phyloP scores from a whole-genome alignment of 192 early-diverging fungal species.

The Piromyces finnis region DNA sequence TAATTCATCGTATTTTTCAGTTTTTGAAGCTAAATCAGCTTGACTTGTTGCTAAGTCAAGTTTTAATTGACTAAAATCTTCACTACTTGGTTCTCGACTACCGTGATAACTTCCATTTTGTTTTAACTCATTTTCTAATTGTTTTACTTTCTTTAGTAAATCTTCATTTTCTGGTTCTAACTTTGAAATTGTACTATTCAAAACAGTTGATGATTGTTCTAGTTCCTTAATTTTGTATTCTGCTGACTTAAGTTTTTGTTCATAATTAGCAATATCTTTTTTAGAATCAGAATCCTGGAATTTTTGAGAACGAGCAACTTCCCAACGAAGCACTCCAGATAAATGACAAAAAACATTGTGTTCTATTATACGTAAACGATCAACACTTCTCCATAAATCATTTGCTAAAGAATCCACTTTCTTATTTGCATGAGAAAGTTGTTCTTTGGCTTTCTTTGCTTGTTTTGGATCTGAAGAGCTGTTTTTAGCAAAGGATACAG shows the following conservation, averaged over 20 bases:
- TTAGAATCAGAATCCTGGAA: not conserved
- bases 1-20: not conserved
- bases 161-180: conserved; percentile 12
- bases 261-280: not conserved
- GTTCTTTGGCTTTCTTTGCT: conserved; percentile 5
- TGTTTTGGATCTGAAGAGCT: conserved; percentile 5
- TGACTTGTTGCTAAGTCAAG: conserved; percentile 17
- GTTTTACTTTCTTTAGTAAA: not conserved
- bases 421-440: conserved; percentile 9
- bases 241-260: conserved; percentile 9
- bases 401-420: conserved; percentile 19
- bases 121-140: not conserved
- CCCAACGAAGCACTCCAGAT: conserved; percentile 11
- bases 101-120: not conserved
- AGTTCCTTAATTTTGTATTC: conserved; percentile 17
- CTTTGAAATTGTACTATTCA: conserved; percentile 13
- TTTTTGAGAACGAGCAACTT: conserved; percentile 1
- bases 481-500: conserved; percentile 10
- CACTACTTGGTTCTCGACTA: not conserved
- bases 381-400: conserved; percentile 11
- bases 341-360: conserved; percentile 21
- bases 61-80: conserved; percentile 8
- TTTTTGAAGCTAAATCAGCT: conserved; percentile 5
- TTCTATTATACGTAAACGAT: conserved; percentile 16
- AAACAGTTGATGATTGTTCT: conserved; percentile 11